phyloP scores from a whole-genome alignment of 176 grass and related monocot genomes.

The Oryza brachyantha region DNA sequence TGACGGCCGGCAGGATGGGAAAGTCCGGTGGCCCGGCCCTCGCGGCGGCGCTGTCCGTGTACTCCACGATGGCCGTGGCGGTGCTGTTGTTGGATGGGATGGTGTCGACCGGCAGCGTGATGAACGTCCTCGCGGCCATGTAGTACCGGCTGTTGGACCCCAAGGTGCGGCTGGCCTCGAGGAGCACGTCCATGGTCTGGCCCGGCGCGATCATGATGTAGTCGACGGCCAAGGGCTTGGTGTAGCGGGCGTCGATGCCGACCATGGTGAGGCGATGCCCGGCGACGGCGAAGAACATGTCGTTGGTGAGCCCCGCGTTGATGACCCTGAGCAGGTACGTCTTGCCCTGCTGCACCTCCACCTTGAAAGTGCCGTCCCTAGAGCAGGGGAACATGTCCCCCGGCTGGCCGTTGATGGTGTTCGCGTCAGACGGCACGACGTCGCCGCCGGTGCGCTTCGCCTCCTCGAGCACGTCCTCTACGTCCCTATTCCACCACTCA shows the following conservation, averaged over 20 bases:
- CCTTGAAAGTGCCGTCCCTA: conserved; percentile 2
- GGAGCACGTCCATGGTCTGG: conserved; percentile 38
- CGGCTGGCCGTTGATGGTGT: conserved; percentile 63
- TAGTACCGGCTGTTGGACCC: conserved; percentile 30
- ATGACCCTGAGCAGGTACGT: conserved; percentile 60
- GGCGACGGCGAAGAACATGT: conserved; percentile 50
- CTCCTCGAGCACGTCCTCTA: neutral
- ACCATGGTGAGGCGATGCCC: conserved; percentile 59
- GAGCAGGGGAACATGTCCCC: conserved; percentile 22
- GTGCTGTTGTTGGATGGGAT: conserved; percentile 8
- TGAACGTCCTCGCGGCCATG: conserved; percentile 35
- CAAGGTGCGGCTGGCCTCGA: neutral
- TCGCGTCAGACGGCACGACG: conserved; percentile 16
- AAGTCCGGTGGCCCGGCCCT: neutral
- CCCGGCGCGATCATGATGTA: conserved; percentile 30
- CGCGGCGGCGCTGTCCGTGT: neutral
- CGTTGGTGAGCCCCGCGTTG: conserved; percentile 55
- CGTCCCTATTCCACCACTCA: conserved; percentile 41
- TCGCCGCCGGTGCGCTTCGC: conserved; percentile 16
- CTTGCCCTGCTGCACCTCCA: conserved; percentile 45
- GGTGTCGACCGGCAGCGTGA: neutral
- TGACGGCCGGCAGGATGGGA: neutral
- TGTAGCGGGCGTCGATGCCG: conserved; percentile 48
- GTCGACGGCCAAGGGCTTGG: conserved; percentile 31
- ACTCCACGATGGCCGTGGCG: conserved; percentile 38